Evolutionary conservation across 257 asterid genomes (phyloP).

Genomic region (Ilex aquifolium): DNA sequence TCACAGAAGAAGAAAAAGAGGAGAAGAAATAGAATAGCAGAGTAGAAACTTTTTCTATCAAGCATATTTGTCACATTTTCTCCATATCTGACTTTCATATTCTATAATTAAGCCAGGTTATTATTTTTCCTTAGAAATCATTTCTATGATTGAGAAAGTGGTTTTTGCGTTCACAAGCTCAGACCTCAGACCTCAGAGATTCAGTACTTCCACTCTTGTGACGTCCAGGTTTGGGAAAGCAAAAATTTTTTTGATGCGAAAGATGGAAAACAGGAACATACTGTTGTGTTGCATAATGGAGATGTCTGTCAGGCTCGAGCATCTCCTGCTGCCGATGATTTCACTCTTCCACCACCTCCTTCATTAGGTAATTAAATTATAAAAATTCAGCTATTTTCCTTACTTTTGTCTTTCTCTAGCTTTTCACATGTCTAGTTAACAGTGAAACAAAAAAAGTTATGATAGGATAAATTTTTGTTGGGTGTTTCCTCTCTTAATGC

Average conservation of each 20-base stretch:
- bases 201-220: constrained; percentile 9
- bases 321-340: constrained; percentile 17
- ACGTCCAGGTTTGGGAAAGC: constrained; percentile 35
- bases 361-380: constrained; percentile 30
- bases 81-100: too few species aligned
- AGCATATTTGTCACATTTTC: too few species aligned
- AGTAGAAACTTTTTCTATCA: too few species aligned
- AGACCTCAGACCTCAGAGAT: too few species aligned
- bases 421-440: neutral
- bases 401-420: neutral
- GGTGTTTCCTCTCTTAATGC: too few species aligned
- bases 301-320: constrained; percentile 18
- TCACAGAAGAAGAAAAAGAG: too few species aligned
- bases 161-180: constrained; percentile 3
- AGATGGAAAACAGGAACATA: constrained; percentile 19
- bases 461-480: too few species aligned
- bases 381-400: neutral
- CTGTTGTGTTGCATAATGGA: constrained; percentile 16
- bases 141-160: too few species aligned
- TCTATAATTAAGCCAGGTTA: too few species aligned
- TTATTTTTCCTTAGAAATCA: too few species aligned
- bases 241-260: constrained; percentile 10
- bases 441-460: neutral
- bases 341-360: constrained; percentile 47
- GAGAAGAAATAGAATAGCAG: too few species aligned